Evolutionary conservation across 2,329 filamentous ascomycete species (phyloP).

Genomic region (Aspergillus glaucus): DNA sequence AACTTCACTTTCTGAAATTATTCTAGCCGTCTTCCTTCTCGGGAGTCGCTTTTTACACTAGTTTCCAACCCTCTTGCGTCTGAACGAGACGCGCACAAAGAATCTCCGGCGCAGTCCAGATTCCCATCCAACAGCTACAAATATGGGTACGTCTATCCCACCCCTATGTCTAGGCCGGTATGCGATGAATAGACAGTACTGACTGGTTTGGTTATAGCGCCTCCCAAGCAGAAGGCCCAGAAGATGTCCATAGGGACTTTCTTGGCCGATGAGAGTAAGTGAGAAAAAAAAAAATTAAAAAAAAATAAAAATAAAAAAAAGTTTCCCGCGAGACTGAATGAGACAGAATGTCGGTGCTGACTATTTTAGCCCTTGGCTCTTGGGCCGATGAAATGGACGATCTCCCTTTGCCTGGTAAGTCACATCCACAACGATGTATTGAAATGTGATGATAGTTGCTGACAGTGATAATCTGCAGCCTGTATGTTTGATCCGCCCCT

Average conservation of each 20-base stretch:
- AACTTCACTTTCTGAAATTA: slow-evolving; percentile 7
- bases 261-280: slow-evolving; percentile 83
- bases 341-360: slow-evolving; percentile 21
- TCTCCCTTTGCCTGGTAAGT: slow-evolving; percentile 64
- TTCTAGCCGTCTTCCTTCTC: slow-evolving; percentile 13
- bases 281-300: not conserved
- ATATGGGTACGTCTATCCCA: slow-evolving; percentile 48
- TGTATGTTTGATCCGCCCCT: slow-evolving; percentile 19
- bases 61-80: slow-evolving; percentile 15
- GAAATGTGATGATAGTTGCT: slow-evolving; percentile 10
- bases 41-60: slow-evolving; percentile 13
- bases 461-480: slow-evolving; percentile 16
- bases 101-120: slow-evolving; percentile 32
- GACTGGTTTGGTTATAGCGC: slow-evolving; percentile 56
- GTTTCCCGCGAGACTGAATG: slow-evolving; percentile 1
- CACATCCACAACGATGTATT: slow-evolving; percentile 3
- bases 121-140: slow-evolving; percentile 44
- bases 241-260: slow-evolving; percentile 98
- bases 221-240: slow-evolving; percentile 86
- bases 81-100: slow-evolving; percentile 35
- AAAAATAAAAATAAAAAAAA: too few species aligned
- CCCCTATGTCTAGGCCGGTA: slow-evolving; percentile 1
- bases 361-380: slow-evolving; percentile 63
- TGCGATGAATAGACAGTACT: slow-evolving; percentile 25
- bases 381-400: slow-evolving; percentile 99